Base-by-base conservation (phyloP, 148 eudicot genomes). In the Rhododendron molle region DNA sequence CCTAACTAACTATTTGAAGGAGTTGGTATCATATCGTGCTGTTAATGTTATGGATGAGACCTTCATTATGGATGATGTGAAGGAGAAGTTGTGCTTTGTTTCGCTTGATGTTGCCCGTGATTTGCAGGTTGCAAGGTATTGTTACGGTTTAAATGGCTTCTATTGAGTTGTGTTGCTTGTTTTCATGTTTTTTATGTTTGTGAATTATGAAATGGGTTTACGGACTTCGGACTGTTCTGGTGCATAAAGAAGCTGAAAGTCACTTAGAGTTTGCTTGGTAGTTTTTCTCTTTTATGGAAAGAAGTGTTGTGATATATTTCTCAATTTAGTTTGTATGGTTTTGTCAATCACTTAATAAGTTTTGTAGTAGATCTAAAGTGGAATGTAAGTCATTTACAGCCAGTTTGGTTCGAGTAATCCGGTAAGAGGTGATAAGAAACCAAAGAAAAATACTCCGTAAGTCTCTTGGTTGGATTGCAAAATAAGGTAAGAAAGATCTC, bases 31-130 rank as follows among this genome's bases (percentile, higher is more conserved):
- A 21, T 97, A 94, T 88, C 85, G 98, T 30, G 85, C 96, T 7
- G 78, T 97, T 62, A 95, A 97, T 93, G 95, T 95, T n/a, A 97
- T 94, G 99, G 99, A 97, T 79, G 99, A 97, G 88, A 90, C 95
- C 56, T 91, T 95, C 78, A 77, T 97, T 20, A 90, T 97, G 89
- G 99, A 97, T 85, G 91, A 97, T 90, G 98, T 93, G 28, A 97
- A 97, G 91, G 98, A 96, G 90, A 90, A 92, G 84, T 88, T 97
- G 40, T 97, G 98, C 87, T 97, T 94, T 80, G 98, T 97, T 80
- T 97, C 99, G 6, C 90, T 90, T 36, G 97, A 96, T 87, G 93
- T 92, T 28, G 89, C 86, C 11, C 93, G 93, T 2, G 98, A 96
- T 89, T 85, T 97, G 84, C 85, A 91, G 81, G 88, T 97, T 90